Percentiles rank a stretch among this genome's conserved stretches.
Evolutionary conservation across 352 stramenopile species (phyloP).

Genomic region (Thraustochytrium striatum): DNA sequence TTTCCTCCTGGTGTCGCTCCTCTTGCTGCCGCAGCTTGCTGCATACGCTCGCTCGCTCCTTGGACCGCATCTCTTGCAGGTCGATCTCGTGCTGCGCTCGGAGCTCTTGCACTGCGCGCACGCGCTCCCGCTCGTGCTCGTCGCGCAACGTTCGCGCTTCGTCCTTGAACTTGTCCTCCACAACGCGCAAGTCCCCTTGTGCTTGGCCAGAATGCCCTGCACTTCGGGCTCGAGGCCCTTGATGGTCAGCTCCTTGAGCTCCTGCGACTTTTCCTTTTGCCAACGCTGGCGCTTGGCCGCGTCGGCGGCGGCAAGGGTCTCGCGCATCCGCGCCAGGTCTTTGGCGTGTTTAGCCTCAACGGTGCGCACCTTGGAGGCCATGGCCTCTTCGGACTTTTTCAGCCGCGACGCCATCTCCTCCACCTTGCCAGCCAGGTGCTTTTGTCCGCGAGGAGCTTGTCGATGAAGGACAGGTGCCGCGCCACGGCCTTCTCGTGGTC

Average conservation of each 20-base stretch:
- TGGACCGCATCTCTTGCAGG: slow-evolving; percentile 1
- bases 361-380: neutral
- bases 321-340: slow-evolving; percentile 1
- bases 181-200: slow-evolving; percentile 21
- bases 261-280: slow-evolving; percentile 42
- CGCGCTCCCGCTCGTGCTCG: slow-evolving; percentile 25
- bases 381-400: slow-evolving; percentile 13
- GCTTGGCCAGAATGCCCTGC: slow-evolving; percentile 43
- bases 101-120: slow-evolving; percentile 22
- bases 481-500: slow-evolving; percentile 35
- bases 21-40: slow-evolving; percentile 25
- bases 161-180: slow-evolving; percentile 46
- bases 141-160: slow-evolving; percentile 7
- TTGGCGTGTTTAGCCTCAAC: slow-evolving; percentile 6
- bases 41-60: neutral
- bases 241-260: slow-evolving; percentile 49
- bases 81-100: neutral
- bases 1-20: slow-evolving; percentile 23
- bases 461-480: slow-evolving; percentile 46
- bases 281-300: slow-evolving; percentile 22
- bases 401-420: slow-evolving; percentile 27
- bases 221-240: slow-evolving; percentile 49
- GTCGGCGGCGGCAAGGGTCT: slow-evolving; percentile 20
- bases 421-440: slow-evolving; percentile 25
- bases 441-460: slow-evolving; percentile 50